Percentiles rank a stretch among this genome's conserved stretches.
Conservation (phyloP, 306 rosid genomes). For the Styphnolobium japonicum region DNA sequence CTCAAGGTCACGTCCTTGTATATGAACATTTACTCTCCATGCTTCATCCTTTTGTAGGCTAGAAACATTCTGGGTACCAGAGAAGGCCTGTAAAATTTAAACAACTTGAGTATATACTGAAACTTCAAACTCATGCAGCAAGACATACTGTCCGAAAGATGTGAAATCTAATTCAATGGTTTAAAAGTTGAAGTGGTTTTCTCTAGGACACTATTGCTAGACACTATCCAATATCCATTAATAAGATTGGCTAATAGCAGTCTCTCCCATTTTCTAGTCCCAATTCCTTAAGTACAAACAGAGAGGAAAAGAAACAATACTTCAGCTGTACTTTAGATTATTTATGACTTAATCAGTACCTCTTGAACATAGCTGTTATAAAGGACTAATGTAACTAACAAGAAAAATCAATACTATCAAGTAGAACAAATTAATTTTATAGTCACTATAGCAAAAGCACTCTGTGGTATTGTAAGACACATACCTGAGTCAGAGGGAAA, state of each 20-base stretch:
- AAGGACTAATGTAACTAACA: neutral
- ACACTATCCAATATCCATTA: neutral
- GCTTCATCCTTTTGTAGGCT: slow-evolving; percentile 87
- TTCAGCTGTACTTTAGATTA: neutral
- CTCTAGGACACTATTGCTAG: neutral
- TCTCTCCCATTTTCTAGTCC: neutral
- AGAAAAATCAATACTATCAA: neutral
- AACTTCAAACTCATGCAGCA: slow-evolving; percentile 6
- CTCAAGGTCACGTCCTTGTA: slow-evolving; percentile 95
- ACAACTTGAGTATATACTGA: neutral
- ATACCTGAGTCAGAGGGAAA: too few species aligned
- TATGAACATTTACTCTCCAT: slow-evolving; percentile 90
- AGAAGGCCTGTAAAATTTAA: slow-evolving; percentile 71
- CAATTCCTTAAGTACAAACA: neutral
- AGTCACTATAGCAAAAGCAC: neutral
- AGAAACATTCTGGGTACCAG: slow-evolving; percentile 91
- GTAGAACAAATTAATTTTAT: neutral
- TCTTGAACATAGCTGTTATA: neutral
- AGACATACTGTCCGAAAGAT: neutral
- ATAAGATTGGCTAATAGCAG: neutral
- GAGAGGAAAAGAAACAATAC: neutral
- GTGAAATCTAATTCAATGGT: slow-evolving; percentile 11
- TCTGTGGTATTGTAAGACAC: neutral
- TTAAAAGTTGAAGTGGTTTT: slow-evolving; percentile 12
- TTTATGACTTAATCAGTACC: too few species aligned